Evolutionary conservation across 2,329 filamentous ascomycete genomes (phyloP).

Genomic region (Stemphylium beticola): DNA sequence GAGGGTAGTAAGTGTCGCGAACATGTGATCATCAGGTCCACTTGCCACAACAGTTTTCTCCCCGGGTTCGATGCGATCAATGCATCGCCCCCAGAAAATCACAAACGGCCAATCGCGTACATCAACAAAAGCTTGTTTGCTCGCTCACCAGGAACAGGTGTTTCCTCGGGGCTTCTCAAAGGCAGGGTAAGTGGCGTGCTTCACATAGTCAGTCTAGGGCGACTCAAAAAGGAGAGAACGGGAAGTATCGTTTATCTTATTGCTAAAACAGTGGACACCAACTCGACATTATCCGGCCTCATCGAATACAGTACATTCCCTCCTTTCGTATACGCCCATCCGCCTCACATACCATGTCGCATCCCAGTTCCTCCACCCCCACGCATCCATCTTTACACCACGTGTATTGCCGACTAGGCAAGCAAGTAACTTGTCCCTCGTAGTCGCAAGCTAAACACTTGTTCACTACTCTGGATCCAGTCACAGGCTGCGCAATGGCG

Average conservation of each 20-base stretch:
- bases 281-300: neutral
- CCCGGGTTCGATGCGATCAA: too few relatives aligned
- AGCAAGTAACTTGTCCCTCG: slow-evolving; percentile 1
- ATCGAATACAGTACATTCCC: neutral
- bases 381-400: slow-evolving; percentile 3
- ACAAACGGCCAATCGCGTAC: too few relatives aligned
- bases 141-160: too few relatives aligned
- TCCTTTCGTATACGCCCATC: neutral
- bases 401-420: neutral
- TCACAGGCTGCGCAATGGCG: neutral
- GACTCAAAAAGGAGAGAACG: too few relatives aligned
- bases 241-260: too few relatives aligned
- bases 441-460: neutral
- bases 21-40: neutral
- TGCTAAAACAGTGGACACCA: too few relatives aligned
- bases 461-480: neutral
- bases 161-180: too few relatives aligned
- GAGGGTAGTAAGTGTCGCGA: neutral
- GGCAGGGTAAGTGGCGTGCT: too few relatives aligned
- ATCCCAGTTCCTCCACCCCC: neutral
- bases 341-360: neutral
- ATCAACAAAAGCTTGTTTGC: too few relatives aligned
- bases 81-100: too few relatives aligned
- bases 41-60: too few relatives aligned
- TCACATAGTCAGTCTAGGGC: too few relatives aligned